Percentiles rank a stretch among this genome's conserved stretches.
Conservation (phyloP, 371 early-diverging fungal genomes). For the Entomophthora muscae region DNA sequence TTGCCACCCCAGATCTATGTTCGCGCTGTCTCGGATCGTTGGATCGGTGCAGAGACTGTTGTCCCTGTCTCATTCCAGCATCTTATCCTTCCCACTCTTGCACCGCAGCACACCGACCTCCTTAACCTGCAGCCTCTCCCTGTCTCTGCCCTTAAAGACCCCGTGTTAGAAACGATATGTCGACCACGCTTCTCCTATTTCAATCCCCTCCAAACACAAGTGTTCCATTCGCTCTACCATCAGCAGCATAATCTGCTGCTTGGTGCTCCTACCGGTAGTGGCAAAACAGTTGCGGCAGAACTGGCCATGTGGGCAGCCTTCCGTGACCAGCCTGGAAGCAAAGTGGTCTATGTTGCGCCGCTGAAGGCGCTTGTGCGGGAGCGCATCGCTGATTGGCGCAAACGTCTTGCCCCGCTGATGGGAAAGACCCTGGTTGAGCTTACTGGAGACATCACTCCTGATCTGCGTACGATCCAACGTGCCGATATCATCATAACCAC, state of each 20-base stretch:
- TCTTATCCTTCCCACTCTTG: conserved; percentile 62
- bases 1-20: conserved; percentile 76
- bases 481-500: conserved; percentile 95
- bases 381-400: conserved; percentile 79
- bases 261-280: conserved; percentile 97
- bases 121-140: conserved; percentile 78
- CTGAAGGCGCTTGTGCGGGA: conserved; percentile 98
- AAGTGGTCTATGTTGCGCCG: conserved; percentile 98
- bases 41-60: conserved; percentile 79
- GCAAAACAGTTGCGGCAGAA: conserved; percentile 96
- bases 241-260: conserved; percentile 74
- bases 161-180: conserved; percentile 62
- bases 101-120: conserved; percentile 74
- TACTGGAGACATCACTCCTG: conserved; percentile 94
- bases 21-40: conserved; percentile 79
- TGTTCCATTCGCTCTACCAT: conserved; percentile 89
- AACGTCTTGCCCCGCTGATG: conserved; percentile 58
- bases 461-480: conserved; percentile 60
- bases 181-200: conserved; percentile 69
- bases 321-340: conserved; percentile 59
- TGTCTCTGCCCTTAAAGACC: conserved; percentile 59
- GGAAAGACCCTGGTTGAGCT: conserved; percentile 75
- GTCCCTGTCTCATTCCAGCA: conserved; percentile 78
- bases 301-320: conserved; percentile 85
- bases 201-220: conserved; percentile 96